These are phyloP conservation scores for Ganoderma boninense DNA, from an alignment of 1,284 basidiomycete genomes.

Conservation along the genomic window DNA sequence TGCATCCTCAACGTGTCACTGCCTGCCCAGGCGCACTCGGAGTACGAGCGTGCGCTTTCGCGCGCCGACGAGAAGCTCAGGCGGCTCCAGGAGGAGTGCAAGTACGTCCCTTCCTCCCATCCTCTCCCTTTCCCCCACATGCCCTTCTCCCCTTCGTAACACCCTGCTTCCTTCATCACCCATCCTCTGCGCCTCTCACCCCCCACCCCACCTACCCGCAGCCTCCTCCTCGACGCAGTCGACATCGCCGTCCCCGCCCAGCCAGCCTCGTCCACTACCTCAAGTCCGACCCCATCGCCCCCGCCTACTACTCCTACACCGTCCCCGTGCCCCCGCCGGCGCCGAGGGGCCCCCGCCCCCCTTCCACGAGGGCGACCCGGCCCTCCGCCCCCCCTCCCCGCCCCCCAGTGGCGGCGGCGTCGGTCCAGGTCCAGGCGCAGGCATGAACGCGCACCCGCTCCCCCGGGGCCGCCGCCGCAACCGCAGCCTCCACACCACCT, in stretches of 20 bases:
- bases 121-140: background rate
- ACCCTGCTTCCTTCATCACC: background rate
- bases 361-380: conserved; percentile 16
- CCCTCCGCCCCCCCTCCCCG: conserved; percentile 6
- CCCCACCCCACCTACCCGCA: conserved; percentile 14
- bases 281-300: conserved; percentile 40
- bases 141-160: background rate
- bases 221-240: conserved; percentile 43
- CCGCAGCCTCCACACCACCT: background rate
- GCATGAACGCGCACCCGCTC: background rate
- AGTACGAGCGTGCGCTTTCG: conserved; percentile 54
- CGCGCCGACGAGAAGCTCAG: conserved; percentile 57
- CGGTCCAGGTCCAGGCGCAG: background rate
- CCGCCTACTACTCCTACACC: conserved; percentile 38
- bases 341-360: conserved; percentile 20
- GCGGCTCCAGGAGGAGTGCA: conserved; percentile 65
- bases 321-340: conserved; percentile 31
- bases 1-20: background rate
- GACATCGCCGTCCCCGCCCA: conserved; percentile 44
- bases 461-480: conserved; percentile 1
- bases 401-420: background rate
- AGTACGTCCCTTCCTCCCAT: conserved; percentile 48
- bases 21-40: conserved; percentile 50
- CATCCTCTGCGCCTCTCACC: background rate
- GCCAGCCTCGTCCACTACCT: conserved; percentile 41